Evolutionary conservation across 192 early-diverging fungal species (phyloP).

Genomic region (Coemansia sp.): DNA sequence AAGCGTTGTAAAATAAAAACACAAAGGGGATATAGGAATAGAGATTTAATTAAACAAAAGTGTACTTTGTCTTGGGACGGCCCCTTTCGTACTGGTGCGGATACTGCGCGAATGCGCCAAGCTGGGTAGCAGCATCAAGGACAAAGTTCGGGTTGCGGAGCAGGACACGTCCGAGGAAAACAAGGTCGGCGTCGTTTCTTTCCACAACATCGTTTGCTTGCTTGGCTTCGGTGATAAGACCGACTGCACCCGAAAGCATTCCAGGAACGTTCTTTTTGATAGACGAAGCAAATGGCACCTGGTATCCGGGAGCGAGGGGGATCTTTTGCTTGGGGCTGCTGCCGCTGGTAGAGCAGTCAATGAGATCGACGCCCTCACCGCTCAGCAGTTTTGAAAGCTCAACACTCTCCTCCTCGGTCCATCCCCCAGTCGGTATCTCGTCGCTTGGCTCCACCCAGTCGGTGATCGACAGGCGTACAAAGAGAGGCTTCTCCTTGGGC

Average conservation of each 20-base stretch:
- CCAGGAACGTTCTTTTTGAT: conserved; percentile 63
- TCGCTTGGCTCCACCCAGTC: conserved; percentile 64
- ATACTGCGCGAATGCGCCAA: conserved; percentile 66
- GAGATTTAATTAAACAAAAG: conserved; percentile 16
- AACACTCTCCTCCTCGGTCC: conserved; percentile 77
- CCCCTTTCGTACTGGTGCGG: conserved; percentile 68
- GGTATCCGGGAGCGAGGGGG: conserved; percentile 57
- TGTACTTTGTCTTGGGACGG: conserved; percentile 31
- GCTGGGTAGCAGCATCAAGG: conserved; percentile 63
- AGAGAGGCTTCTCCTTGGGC: conserved; percentile 82
- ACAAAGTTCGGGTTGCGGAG: conserved; percentile 74
- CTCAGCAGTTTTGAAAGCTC: conserved; percentile 62
- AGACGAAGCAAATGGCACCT: conserved; percentile 70
- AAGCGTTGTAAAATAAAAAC: background rate
- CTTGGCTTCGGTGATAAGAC: conserved; percentile 64
- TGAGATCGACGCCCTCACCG: conserved; percentile 77
- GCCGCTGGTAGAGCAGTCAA: conserved; percentile 83
- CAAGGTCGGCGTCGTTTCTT: conserved; percentile 67
- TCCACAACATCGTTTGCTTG: conserved; percentile 74
- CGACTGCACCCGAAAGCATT: conserved; percentile 68
- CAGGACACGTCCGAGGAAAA: conserved; percentile 72
- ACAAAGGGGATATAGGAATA: background rate
- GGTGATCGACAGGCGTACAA: conserved; percentile 78
- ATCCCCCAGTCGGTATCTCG: conserved; percentile 58
- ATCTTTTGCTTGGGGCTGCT: conserved; percentile 61